These are phyloP conservation scores for Solanum hybrid DNA, from an alignment of 305 asterid species.

Conservation along the genomic window DNA sequence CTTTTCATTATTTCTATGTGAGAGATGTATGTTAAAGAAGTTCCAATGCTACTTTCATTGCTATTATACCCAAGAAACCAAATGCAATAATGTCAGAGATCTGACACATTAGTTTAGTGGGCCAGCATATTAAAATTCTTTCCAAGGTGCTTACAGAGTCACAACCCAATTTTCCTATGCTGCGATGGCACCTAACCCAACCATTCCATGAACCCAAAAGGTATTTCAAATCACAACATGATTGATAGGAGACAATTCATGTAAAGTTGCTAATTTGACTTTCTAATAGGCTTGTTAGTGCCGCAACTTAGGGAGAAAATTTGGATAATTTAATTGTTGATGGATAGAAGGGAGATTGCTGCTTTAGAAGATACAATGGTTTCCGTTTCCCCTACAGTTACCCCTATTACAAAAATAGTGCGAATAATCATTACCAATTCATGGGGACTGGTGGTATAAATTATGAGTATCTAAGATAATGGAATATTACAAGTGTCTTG, in stretches of 20 bases:
- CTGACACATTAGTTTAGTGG: not conserved
- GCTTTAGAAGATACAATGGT: not conserved
- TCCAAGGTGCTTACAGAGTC: not conserved
- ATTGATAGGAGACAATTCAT: not conserved
- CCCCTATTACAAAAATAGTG: not conserved
- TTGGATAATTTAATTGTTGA: not conserved
- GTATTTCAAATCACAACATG: not conserved
- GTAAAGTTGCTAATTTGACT: not conserved
- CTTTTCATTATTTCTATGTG: not conserved
- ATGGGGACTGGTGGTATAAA: not conserved
- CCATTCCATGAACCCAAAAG: not conserved
- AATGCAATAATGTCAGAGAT: not conserved
- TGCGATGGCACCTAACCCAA: not conserved
- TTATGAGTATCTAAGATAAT: not conserved
- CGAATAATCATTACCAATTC: not conserved
- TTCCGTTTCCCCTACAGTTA: not conserved
- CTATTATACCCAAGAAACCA: not conserved
- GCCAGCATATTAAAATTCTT: not conserved
- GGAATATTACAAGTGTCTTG: not conserved
- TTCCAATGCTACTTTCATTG: not conserved
- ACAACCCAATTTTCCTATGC: not conserved
- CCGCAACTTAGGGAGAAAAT: not conserved
- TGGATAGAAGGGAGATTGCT: not conserved
- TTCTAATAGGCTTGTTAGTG: not conserved
- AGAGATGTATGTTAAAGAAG: not conserved